These are phyloP conservation scores for Phytophthora vignae DNA, from an alignment of 352 stramenopile genomes.

Conservation along the genomic window DNA sequence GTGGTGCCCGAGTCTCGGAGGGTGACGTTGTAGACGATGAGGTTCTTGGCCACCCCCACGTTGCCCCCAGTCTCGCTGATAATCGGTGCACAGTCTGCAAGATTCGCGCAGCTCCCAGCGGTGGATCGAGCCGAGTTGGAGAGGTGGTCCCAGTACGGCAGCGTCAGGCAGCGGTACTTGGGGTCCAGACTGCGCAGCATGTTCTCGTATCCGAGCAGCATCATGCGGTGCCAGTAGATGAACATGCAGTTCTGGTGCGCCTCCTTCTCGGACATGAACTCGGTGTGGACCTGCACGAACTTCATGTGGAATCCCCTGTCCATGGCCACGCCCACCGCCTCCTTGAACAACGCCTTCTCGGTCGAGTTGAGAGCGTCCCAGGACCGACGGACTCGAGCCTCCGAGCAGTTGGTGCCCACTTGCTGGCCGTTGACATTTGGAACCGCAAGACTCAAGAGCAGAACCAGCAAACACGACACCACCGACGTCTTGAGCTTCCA, in stretches of 20 bases:
- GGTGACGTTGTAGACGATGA: constrained; percentile 26
- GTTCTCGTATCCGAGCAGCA: constrained; percentile 75
- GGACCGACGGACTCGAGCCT: constrained; percentile 50
- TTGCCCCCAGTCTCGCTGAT: constrained; percentile 43
- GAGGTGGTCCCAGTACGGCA: constrained; percentile 75
- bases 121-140: constrained; percentile 20
- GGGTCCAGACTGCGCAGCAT: constrained; percentile 62
- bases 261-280: constrained; percentile 50
- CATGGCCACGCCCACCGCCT: constrained; percentile 52
- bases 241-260: constrained; percentile 73
- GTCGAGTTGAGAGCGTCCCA: constrained; percentile 47
- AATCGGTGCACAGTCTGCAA: constrained; percentile 51
- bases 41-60: constrained; percentile 11
- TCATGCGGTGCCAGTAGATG: constrained; percentile 77
- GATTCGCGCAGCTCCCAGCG: constrained; percentile 33
- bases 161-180: constrained; percentile 60
- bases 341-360: constrained; percentile 55
- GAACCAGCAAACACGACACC: constrained; percentile 1
- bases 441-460: constrained; percentile 1
- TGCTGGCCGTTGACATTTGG: constrained; percentile 23
- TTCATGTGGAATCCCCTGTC: constrained; percentile 48
- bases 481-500: too few species aligned
- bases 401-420: constrained; percentile 42
- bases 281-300: constrained; percentile 71
- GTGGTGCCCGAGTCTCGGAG: constrained; percentile 24